Conservation (phyloP, 2,329 filamentous ascomycete species). For the Ophiostoma perfectum region DNA sequence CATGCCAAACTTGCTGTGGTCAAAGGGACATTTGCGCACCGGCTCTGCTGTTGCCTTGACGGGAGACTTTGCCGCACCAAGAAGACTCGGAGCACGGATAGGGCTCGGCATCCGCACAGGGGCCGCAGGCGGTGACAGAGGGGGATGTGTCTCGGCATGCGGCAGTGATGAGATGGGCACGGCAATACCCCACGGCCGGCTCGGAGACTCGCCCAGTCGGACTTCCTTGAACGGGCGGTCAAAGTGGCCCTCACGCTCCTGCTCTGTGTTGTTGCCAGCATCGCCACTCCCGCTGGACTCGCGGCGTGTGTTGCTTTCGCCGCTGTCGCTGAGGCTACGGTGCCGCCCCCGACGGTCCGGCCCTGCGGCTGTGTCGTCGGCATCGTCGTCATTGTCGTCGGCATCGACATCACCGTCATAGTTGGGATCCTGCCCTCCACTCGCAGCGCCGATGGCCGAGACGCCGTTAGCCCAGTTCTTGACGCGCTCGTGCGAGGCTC, state of each 20-base stretch:
- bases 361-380: neutral
- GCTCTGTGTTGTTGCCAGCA: slow-evolving; percentile 42
- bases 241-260: slow-evolving; percentile 66
- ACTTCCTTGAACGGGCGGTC: slow-evolving; percentile 82
- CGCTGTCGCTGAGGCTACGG: neutral
- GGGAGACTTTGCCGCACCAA: neutral
- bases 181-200: slow-evolving; percentile 85
- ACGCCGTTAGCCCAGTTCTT: slow-evolving; percentile 82
- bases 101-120: slow-evolving; percentile 47
- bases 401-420: slow-evolving; percentile 3
- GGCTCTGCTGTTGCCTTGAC: slow-evolving; percentile 13
- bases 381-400: neutral
- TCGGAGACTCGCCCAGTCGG: slow-evolving; percentile 88
- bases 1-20: slow-evolving; percentile 32
- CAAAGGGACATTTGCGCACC: slow-evolving; percentile 52
- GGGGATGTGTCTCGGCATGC: slow-evolving; percentile 37
- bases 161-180: slow-evolving; percentile 50
- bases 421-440: slow-evolving; percentile 8
- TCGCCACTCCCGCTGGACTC: slow-evolving; percentile 16
- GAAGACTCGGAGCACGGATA: slow-evolving; percentile 22
- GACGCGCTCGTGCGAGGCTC: slow-evolving; percentile 63
- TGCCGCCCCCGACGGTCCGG: neutral
- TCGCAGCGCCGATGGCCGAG: slow-evolving; percentile 42
- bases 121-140: slow-evolving; percentile 53
- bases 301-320: neutral